Conservation (phyloP, 1,139 yeast genomes). For the Kluyveromyces sp. region DNA sequence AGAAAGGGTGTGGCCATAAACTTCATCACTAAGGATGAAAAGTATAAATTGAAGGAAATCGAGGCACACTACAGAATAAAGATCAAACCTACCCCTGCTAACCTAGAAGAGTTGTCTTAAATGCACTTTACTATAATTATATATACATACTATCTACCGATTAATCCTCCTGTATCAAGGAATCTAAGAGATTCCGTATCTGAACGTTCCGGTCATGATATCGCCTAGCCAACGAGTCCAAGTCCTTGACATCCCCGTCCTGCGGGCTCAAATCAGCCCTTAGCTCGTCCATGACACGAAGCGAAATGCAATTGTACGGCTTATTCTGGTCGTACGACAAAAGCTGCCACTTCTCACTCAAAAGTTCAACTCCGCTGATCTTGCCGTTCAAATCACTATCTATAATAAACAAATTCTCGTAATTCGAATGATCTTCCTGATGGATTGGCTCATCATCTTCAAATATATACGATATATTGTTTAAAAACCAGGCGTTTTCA, state of each 20-base stretch:
- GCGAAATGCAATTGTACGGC: slow-evolving; percentile 20
- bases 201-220: slow-evolving; percentile 35
- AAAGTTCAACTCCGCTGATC: slow-evolving; percentile 21
- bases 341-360: slow-evolving; percentile 28
- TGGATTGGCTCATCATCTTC: slow-evolving; percentile 30
- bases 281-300: slow-evolving; percentile 28
- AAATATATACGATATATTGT: slow-evolving; percentile 26
- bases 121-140: slow-evolving; percentile 3
- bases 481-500: slow-evolving; percentile 14
- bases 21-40: slow-evolving; percentile 69
- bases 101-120: slow-evolving; percentile 40
- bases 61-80: slow-evolving; percentile 71
- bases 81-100: slow-evolving; percentile 83
- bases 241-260: slow-evolving; percentile 11
- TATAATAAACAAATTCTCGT: slow-evolving; percentile 30
- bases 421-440: slow-evolving; percentile 12
- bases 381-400: slow-evolving; percentile 25
- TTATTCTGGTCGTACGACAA: slow-evolving; percentile 12
- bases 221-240: slow-evolving; percentile 29
- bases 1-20: slow-evolving; percentile 93
- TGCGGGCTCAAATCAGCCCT: slow-evolving; percentile 17
- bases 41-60: slow-evolving; percentile 51
- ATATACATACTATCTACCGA: background rate
- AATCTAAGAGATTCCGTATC: slow-evolving; percentile 20
- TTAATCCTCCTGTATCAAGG: background rate